Evolutionary conservation across 2,329 filamentous ascomycete species (phyloP).

Genomic region (Teratosphaeriaceae sp.): DNA sequence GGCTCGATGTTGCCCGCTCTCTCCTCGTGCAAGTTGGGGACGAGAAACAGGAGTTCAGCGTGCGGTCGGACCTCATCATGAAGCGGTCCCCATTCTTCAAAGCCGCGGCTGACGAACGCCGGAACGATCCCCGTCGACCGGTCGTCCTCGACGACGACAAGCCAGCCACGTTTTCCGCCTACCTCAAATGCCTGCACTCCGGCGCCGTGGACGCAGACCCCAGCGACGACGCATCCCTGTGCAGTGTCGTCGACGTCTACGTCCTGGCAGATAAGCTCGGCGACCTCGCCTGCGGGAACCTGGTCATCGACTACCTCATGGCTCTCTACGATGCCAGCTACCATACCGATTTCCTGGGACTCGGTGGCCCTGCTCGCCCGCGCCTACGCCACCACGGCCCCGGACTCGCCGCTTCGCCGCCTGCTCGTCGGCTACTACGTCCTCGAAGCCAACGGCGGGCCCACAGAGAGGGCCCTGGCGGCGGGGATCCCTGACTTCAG

Average conservation of each 20-base stretch:
- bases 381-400: background rate
- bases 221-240: background rate
- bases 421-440: conserved; percentile 1
- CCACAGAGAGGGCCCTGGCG: background rate
- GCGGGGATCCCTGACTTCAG: background rate
- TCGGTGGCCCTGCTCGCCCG: too few relatives aligned
- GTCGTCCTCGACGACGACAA: conserved; percentile 10
- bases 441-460: background rate
- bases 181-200: conserved; percentile 8
- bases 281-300: conserved; percentile 1
- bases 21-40: conserved; percentile 5
- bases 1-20: conserved; percentile 1
- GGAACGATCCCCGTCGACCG: background rate
- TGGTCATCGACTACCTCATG: conserved; percentile 2
- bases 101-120: conserved; percentile 4
- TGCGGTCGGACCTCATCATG: conserved; percentile 9
- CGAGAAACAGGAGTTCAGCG: conserved; percentile 3
- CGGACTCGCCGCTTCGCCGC: background rate
- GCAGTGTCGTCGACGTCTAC: conserved; percentile 7
- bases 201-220: background rate
- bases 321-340: too few relatives aligned
- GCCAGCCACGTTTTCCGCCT: conserved; percentile 6
- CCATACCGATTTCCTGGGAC: too few relatives aligned
- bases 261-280: conserved; percentile 8
- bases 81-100: conserved; percentile 10